Percentiles rank a stretch among this genome's conserved stretches.
phyloP scores from a whole-genome alignment of 768 basidiomycete species.

The Mycena venus region DNA sequence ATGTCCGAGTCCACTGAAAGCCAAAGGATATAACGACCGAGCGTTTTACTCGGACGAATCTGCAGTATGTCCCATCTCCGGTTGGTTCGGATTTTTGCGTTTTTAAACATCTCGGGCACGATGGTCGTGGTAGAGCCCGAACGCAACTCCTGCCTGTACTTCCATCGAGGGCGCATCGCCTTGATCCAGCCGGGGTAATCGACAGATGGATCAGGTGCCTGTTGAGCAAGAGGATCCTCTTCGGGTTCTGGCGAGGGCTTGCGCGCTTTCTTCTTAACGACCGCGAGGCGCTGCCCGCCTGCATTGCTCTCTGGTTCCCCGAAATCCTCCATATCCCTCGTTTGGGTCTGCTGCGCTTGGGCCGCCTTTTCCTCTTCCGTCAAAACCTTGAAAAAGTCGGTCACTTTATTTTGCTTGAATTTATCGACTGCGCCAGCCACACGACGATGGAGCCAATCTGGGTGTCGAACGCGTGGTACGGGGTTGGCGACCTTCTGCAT shows the following conservation, averaged over 20 bases:
- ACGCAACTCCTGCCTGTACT: constrained; percentile 63
- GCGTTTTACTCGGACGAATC: constrained; percentile 79
- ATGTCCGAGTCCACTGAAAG: constrained; percentile 85
- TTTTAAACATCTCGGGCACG: constrained; percentile 83
- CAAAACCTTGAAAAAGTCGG: constrained; percentile 86
- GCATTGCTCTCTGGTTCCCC: constrained; percentile 39
- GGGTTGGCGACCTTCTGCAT: constrained; percentile 98
- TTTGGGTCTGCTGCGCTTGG: constrained; percentile 44
- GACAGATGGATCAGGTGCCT: constrained; percentile 72
- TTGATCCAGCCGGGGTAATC: constrained; percentile 86
- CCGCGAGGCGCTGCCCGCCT: constrained; percentile 60
- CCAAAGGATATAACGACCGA: constrained; percentile 92
- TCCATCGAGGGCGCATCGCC: constrained; percentile 86
- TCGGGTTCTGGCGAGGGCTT: constrained; percentile 59
- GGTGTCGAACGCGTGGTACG: constrained; percentile 94
- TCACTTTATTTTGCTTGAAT: constrained; percentile 98
- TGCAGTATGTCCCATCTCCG: constrained; percentile 95
- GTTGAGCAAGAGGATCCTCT: constrained; percentile 47
- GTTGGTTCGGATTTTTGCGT: constrained; percentile 67
- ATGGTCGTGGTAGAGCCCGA: constrained; percentile 56
- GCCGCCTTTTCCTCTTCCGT: constrained; percentile 42
- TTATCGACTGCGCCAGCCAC: constrained; percentile 93
- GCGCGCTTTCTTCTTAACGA: constrained; percentile 66
- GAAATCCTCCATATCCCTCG: constrained; percentile 75
- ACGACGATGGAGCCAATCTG: constrained; percentile 95